These are phyloP conservation scores for Epichloe glyceriae DNA, from an alignment of 2,329 filamentous ascomycete species.

Conservation along the genomic window DNA sequence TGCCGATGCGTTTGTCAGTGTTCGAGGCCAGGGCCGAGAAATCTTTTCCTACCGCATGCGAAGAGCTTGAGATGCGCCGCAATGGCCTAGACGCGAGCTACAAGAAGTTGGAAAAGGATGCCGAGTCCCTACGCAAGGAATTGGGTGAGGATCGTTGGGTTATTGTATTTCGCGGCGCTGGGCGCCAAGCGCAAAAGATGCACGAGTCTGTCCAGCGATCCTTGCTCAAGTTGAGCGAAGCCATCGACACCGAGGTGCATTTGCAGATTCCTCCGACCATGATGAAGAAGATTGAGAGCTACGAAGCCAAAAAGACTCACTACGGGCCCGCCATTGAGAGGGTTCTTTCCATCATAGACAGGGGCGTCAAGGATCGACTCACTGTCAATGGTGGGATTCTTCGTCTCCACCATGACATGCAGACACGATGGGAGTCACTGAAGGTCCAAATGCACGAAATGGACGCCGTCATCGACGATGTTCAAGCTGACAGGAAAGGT, in stretches of 20 bases:
- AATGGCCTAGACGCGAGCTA: conserved; percentile 70
- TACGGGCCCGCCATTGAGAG: conserved; percentile 89
- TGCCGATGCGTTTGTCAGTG: conserved; percentile 84
- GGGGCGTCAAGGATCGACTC: conserved; percentile 86
- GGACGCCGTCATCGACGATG: conserved; percentile 61
- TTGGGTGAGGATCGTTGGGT: conserved; percentile 94
- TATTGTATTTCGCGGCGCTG: conserved; percentile 85
- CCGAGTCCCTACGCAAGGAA: conserved; percentile 78
- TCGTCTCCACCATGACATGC: conserved; percentile 72
- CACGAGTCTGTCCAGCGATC: conserved; percentile 88
- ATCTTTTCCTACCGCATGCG: conserved; percentile 80
- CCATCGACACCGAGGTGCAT: conserved; percentile 61
- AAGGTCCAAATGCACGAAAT: conserved; percentile 67
- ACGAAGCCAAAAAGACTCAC: conserved; percentile 88
- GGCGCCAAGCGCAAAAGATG: conserved; percentile 89
- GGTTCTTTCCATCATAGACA: conserved; percentile 84
- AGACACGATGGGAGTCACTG: conserved; percentile 65
- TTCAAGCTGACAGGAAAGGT: conserved; percentile 47
- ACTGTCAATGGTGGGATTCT: conserved; percentile 95
- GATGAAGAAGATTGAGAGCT: conserved; percentile 78
- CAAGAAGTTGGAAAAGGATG: conserved; percentile 78
- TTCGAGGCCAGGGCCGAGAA: conserved; percentile 67
- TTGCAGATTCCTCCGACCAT: conserved; percentile 57
- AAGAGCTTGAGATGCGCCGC: conserved; percentile 69
- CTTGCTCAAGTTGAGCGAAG: conserved; percentile 67